Evolutionary conservation across 805 yeast genomes (phyloP), one percentile per base, ranked within the genome.

Genomic region (Suhomyces vadensis): DNA sequence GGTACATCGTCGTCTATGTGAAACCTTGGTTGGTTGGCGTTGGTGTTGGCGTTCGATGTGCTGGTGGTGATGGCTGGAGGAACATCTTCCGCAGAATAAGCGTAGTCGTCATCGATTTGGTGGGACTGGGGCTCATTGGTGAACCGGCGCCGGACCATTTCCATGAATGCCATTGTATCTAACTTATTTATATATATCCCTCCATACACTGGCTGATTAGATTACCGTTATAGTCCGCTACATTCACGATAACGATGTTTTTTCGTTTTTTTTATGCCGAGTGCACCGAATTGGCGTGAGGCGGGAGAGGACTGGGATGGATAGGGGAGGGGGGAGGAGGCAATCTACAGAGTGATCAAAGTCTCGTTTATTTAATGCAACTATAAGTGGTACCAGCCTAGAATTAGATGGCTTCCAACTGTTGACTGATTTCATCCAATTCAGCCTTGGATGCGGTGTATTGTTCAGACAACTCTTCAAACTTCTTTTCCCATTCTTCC

Each of bases 341-440:
- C 8, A 23, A n/a, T n/a, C n/a, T n/a, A n/a, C n/a, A n/a, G n/a
- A n/a, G n/a, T n/a, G n/a, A n/a, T 24, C 7, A 8, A 24, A n/a
- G n/a, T 35, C 37, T 21, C 37, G 19, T 35, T n/a, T 19, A 35
- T 35, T 35, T 25, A 35, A 35, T 35, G 37, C 37, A 35, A 35
- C 37, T 35, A 35, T 35, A 35, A 21, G 17, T 20, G 37, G 37
- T 24, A 37, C 17, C 20, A 38, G 11, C 21, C 24, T 33, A 35
- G 11, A 16, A 40, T 67, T 71, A 78, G 63, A 79, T 71, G 56
- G 81, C 81, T 73, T 94, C 98, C 71, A 94, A 85, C 75, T 95
- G 97, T 66, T 90, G 89, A 68, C 90, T 85, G 75, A 94, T 91
- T 74, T 91, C 97, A 60, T 94, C 98, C 75, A 94, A 81, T 74